phyloP scores from a whole-genome alignment of 805 yeast species.

The Candida ficus region DNA sequence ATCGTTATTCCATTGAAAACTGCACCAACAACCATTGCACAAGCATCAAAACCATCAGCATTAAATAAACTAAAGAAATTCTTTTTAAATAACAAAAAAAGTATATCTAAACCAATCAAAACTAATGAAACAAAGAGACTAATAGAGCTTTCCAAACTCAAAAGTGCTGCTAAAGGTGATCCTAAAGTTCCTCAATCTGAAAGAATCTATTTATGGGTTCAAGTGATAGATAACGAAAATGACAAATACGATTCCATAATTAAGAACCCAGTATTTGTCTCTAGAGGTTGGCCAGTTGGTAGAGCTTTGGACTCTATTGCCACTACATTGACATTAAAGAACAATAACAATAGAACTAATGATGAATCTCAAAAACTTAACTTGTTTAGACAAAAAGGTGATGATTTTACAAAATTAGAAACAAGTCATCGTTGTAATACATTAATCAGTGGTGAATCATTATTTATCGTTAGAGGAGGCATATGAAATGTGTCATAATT shows the following conservation, averaged over 20 bases:
- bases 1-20: conserved; percentile 18
- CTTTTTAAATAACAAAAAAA: conserved; percentile 10
- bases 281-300: conserved; percentile 25
- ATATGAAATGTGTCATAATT: too few relatives aligned
- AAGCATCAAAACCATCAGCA: conserved; percentile 11
- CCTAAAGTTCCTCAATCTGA: conserved; percentile 14
- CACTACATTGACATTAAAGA: conserved; percentile 14
- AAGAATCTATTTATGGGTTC: conserved; percentile 20
- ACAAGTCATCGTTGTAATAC: conserved; percentile 18
- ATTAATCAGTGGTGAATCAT: conserved; percentile 16
- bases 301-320: conserved; percentile 24
- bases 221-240: conserved; percentile 22
- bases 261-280: conserved; percentile 18
- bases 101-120: conserved; percentile 3
- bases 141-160: conserved; percentile 17
- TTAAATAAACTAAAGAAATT: conserved; percentile 18
- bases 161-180: conserved; percentile 23
- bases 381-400: conserved; percentile 15
- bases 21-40: conserved; percentile 12
- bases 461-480: conserved; percentile 23
- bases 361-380: conserved; percentile 17
- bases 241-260: conserved; percentile 16
- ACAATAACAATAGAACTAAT: conserved; percentile 21
- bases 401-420: conserved; percentile 13
- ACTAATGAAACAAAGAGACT: conserved; percentile 18